Percentiles rank a stretch among this genome's conserved stretches.
phyloP scores from a whole-genome alignment of 2,329 filamentous ascomycete genomes.

The Fusarium musae region DNA sequence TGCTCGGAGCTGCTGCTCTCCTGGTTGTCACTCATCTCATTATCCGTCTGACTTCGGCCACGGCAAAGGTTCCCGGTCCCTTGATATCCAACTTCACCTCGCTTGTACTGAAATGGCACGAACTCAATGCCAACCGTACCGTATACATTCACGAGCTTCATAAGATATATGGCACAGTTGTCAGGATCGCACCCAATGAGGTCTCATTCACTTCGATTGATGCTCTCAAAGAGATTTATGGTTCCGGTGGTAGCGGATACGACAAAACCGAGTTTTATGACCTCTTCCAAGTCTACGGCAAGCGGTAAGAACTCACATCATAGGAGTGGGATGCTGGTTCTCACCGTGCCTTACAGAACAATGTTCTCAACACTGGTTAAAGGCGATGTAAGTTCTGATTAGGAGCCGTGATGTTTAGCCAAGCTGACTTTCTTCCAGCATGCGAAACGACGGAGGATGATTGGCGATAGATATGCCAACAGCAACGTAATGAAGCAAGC shows the following conservation, averaged over 20 bases:
- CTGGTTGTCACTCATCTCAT: slow-evolving; percentile 44
- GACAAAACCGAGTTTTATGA: slow-evolving; percentile 74
- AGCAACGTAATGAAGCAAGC: slow-evolving; percentile 69
- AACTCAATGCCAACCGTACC: slow-evolving; percentile 64
- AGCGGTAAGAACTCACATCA: slow-evolving; percentile 55
- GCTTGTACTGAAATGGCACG: slow-evolving; percentile 64
- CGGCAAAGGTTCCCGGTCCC: slow-evolving; percentile 61
- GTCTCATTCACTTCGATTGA: slow-evolving; percentile 67
- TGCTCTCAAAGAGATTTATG: slow-evolving; percentile 72
- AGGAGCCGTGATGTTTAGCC: not conserved
- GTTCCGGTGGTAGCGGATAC: slow-evolving; percentile 69
- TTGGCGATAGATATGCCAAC: slow-evolving; percentile 76
- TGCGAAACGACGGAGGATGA: slow-evolving; percentile 68
- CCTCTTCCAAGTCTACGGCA: slow-evolving; percentile 67
- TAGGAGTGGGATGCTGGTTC: not conserved
- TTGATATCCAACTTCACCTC: slow-evolving; percentile 61
- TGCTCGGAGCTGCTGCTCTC: slow-evolving; percentile 36
- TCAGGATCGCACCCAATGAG: slow-evolving; percentile 68
- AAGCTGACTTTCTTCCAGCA: slow-evolving; percentile 57
- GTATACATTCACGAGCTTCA: slow-evolving; percentile 67
- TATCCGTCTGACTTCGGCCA: slow-evolving; percentile 48
- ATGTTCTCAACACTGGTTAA: slow-evolving; percentile 71
- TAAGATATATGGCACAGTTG: slow-evolving; percentile 64
- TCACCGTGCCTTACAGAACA: slow-evolving; percentile 53
- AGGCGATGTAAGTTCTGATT: slow-evolving; percentile 55